A percentile compares a stretch with the other conserved stretches of the same genome.
These are phyloP conservation scores for Parasarocladium wereldwijsianum DNA, from an alignment of 2,329 filamentous ascomycete genomes.

Conservation along the genomic window DNA sequence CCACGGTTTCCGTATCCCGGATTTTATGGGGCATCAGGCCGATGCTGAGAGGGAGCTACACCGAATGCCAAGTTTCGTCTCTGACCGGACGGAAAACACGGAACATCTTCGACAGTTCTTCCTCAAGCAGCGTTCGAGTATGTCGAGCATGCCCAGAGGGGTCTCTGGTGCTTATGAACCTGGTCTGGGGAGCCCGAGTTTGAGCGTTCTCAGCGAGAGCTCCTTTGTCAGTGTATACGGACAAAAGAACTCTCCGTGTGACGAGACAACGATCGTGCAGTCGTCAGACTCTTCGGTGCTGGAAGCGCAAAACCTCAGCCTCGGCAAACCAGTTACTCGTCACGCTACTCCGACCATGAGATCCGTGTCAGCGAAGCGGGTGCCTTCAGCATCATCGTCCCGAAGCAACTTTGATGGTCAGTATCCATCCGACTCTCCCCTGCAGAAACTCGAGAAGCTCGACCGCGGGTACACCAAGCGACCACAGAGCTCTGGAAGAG, in stretches of 20 bases:
- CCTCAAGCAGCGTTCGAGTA: conserved; percentile 31
- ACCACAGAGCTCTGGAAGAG: conserved; percentile 2
- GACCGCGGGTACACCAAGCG: conserved; percentile 14
- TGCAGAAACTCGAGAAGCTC: conserved; percentile 34
- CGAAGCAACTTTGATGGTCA: conserved; percentile 17
- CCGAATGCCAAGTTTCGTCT: conserved; percentile 51
- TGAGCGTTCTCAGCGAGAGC: conserved; percentile 53
- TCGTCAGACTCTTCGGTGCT: conserved; percentile 5
- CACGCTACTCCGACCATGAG: conserved; percentile 7
- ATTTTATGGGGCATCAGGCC: conserved; percentile 10
- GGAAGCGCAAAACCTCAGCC: too few relatives aligned
- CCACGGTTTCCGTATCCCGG: conserved; percentile 18
- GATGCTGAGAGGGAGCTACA: conserved; percentile 25
- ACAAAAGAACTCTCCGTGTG: conserved; percentile 17
- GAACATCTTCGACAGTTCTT: conserved; percentile 48
- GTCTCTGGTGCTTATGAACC: conserved; percentile 23
- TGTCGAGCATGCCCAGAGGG: conserved; percentile 34
- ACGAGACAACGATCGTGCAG: conserved; percentile 14
- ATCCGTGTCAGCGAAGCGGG: conserved; percentile 1
- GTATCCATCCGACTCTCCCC: conserved; percentile 31
- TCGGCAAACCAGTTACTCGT: too few relatives aligned
- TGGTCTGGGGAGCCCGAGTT: conserved; percentile 38
- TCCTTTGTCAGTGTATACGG: conserved; percentile 54
- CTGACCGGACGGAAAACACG: conserved; percentile 41
- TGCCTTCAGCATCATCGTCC: conserved; percentile 15